Base-by-base conservation (phyloP, 1,284 basidiomycete genomes). In the Ustilago lituana region DNA sequence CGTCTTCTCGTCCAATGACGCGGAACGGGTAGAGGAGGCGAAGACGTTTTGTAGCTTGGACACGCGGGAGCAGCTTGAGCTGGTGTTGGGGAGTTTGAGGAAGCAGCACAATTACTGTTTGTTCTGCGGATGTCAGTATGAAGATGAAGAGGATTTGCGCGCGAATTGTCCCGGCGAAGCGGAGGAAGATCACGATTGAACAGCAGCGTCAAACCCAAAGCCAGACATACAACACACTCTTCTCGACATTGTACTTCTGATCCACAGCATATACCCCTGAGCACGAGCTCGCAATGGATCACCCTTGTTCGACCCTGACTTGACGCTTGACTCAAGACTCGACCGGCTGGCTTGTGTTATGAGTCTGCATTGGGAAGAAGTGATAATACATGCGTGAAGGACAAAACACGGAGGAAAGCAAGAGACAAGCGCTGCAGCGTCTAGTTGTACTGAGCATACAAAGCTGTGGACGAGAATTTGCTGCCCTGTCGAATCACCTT, bases 401-500 rank as follows among this genome's bases (percentile, higher is more conserved):
- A 23, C 11, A 12, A 19, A 11, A 23, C n/a, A 20, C 19, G 22
- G 38, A 10, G 20, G 35, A 23, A 14, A 24, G n/a, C 26, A 29
- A 35, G 10, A 20, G 19, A n/a, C 14, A 15, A 14, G 26, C 22
- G 29, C 22, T 6, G 36, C 29, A 29, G 27, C 40, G 22, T 31
- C 36, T 59, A 69, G 44, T 69, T 69, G 56, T 69, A 69, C 65
- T 78, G 76, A 20, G 76, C 74, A 52, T 80, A 82, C 49, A 80
- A 48, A 17, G 73, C 72, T 20, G 76, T 80, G 40, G 66, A 90
- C 12, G 90, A 91, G 84, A 98, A 98, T 85, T 98, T 98, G 77
- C 92, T 94, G 46, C 95, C 95, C 85, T 98, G 94, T 79, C 93
- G 87, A 46, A 98, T 93, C 58, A 98, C 95, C 85, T 98, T 98